Conservation (phyloP, 2,329 filamentous ascomycete species). For the Phialophora tarda region DNA sequence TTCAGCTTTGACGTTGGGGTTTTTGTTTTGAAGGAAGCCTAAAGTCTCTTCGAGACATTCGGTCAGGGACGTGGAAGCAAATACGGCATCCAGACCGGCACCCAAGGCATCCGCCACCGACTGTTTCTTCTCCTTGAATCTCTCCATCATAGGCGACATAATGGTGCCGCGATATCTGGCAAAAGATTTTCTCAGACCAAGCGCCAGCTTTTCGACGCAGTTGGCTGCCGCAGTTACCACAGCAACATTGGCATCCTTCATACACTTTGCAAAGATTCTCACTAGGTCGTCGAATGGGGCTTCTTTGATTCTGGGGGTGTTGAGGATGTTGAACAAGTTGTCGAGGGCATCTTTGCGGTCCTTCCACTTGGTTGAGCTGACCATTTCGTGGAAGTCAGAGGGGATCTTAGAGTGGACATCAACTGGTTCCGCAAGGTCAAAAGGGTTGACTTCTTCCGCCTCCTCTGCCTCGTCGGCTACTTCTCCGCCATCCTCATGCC, state of each 20-base stretch:
- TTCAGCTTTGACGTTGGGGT: conserved; percentile 95
- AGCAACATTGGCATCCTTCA: conserved; percentile 98
- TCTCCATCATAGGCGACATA: conserved; percentile 89
- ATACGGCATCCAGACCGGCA: conserved; percentile 77
- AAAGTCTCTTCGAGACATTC: conserved; percentile 93
- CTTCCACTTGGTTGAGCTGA: conserved; percentile 96
- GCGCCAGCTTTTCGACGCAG: conserved; percentile 87
- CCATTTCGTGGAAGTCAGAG: conserved; percentile 77
- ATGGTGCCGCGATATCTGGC: conserved; percentile 79
- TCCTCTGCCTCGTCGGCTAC: conserved; percentile 65
- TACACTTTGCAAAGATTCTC: conserved; percentile 84
- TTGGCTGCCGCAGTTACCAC: conserved; percentile 93
- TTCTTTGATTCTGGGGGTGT: conserved; percentile 90
- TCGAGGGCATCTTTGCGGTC: conserved; percentile 95
- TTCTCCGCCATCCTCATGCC: conserved; percentile 60
- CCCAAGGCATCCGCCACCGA: conserved; percentile 86
- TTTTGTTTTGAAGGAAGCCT: conserved; percentile 87
- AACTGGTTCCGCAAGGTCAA: conserved; percentile 80
- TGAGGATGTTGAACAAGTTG: conserved; percentile 74
- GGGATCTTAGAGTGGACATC: conserved; percentile 84
- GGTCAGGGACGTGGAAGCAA: conserved; percentile 69
- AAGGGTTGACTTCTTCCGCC: conserved; percentile 75
- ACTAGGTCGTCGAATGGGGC: conserved; percentile 84
- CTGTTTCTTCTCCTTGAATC: conserved; percentile 96
- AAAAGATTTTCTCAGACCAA: conserved; percentile 79